Base-by-base conservation (phyloP, 352 stramenopile genomes). In the Globisporangium nodosum region DNA sequence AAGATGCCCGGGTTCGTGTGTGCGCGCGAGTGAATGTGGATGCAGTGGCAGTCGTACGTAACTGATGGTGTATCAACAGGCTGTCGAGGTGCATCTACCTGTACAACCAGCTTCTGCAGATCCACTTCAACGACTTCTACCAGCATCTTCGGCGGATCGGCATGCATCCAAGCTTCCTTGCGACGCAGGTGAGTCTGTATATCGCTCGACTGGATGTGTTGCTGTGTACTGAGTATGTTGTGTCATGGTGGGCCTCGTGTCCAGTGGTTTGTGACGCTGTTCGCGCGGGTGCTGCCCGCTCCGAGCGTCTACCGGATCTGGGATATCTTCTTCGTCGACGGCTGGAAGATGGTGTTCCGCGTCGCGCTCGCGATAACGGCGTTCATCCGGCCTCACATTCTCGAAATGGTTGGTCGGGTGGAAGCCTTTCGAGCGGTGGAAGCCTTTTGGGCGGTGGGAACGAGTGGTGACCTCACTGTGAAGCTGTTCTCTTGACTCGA, bases 191-290 rank as follows among this genome's bases (percentile, higher is more conserved):
- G 62, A 18, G 49, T n/a, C 3, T 1, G 33, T 6, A 37, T 43
- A 24, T 31, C 21, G 9, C 8, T 5, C 21, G 12, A 5, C 37
- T 24, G 37, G 6, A 47, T 13, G 8, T 52, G 3, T 27, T 52
- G 5, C 49, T 58, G 15, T 40, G 31, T 35, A 50, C 50, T 49
- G 52, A 21, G 15, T 16, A 16, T 43, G 24, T 16, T 43, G 39
- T 24, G 39, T 58, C 18, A 12, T 6, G 12, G 20, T 21, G 3
- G 16, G 6, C 15, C 24, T 39, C 1, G 37, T 12, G 27, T 51
- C 13, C 54, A 94, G 85, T 94, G 85, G 85, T 91, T 94, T 65
- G 82, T 87, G 46, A 94, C 85, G 33, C 52, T 90, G n/a, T 94
- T 94, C 57, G 71, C 85, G 42, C 78, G 83, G 24, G 70, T 87